Base-by-base conservation (phyloP, 768 basidiomycete genomes). In the Gymnopilus dilepis region DNA sequence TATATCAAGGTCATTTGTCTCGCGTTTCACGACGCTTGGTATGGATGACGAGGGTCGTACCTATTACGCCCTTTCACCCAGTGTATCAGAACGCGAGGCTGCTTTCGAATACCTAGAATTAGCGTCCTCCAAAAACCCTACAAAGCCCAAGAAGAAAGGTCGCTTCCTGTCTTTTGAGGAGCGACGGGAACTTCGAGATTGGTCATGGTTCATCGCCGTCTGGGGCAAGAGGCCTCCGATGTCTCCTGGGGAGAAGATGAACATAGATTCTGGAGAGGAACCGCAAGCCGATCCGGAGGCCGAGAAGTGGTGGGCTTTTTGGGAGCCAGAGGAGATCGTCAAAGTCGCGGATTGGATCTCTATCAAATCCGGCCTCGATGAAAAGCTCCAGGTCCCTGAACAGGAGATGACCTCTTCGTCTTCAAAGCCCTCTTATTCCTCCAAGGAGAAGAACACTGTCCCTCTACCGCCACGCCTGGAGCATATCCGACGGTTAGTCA, bases 171-270 rank as follows among this genome's bases (percentile, higher is more conserved):
- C 78, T 7, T 72, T 76, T 30, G 84, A 84, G 13, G 84, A 87
- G n/a, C 77, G 86, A n/a, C 70, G 72, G 21, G 73, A 77, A 33
- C 72, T 88, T 71, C 81, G 72, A 60, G 80, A 83, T 31, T 94
- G 92, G 91, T 79, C 85, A 1, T 92, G 88, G 88, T 89, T 91
- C 70, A 67, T 94, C n/a, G 86, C 83, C 4, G 89, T 92, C 0
- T 90, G 86, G 83, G 91, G 91, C 1, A 83, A 73, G 72, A 82
- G 75, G 62, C 85, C 86, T 19, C 57, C 61, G 26, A 48, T 60
- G 8, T 59, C 53, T 7, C 63, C 70, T 22, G 56, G 42, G 40
- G 58, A 56, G 11, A 40, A 58, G 50, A 62, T 54, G 26, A 60
- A 54, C 21, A 34, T 55, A 9, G 58, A 56, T 33, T 51, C 62